Base-by-base conservation (phyloP, 306 rosid species). In the Cicer arietinum region DNA sequence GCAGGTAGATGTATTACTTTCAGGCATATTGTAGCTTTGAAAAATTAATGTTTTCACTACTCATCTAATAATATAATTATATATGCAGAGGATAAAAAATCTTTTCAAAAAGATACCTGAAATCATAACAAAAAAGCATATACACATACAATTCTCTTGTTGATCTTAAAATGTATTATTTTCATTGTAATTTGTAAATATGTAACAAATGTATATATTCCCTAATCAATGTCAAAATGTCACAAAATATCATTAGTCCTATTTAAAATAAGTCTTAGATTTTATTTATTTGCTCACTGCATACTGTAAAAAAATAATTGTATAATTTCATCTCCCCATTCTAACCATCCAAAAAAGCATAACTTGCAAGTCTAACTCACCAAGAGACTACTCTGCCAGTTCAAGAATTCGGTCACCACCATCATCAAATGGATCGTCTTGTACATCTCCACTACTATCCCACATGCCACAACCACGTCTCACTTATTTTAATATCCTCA, bases 1-100 rank as follows among this genome's bases (percentile, higher is more conserved):
- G 66, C 97, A 92, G 96, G 99, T 95, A 86, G 48, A 61, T 48
- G 7, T 73, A 30, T 71, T 84, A 71, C 75, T 64, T 47, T 71
- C 54, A 67, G 41, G 40, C 76, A 59, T 57, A 22, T n/a, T 37
- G 48, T 30, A 83, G 68, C 47, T 59, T 69, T 12, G 37, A 42
- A 65, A 11, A 48, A 13, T 42, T 10, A 45, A 45, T 43, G 18
- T 54, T 35, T 67, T 56, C 58, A 14, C 63, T 65, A 13, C 12
- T 13, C 46, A 56, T 50, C 25, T 48, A 48, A 13, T 48, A 48
- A 48, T n/a, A 48, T 48, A 48, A 48, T n/a, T 12, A 48, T 48
- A 48, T 48, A 16, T 47, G 52, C 14, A 10, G 4, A 5, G 10
- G 16, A 47, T 3, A 47, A 47, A 11, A 47, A 47, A 47, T 20